Percentiles rank a stretch among this genome's conserved stretches.
Conservation (phyloP, 176 grass and related monocot genomes). For the Rhynchospora tenuis region DNA sequence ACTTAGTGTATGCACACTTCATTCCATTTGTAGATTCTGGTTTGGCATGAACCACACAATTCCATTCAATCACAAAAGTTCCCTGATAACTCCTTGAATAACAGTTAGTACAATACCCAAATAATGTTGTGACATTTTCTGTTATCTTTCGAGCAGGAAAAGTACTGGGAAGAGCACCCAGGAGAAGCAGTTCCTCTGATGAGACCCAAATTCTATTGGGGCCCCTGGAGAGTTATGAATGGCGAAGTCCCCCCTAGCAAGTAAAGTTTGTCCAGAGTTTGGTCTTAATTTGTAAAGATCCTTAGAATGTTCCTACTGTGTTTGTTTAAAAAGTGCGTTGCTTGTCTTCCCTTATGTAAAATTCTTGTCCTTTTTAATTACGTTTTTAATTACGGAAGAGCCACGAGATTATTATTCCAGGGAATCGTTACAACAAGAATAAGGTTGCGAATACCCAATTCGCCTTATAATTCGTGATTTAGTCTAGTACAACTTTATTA, state of each 20-base stretch:
- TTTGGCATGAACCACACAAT: neutral
- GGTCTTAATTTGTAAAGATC: slow-evolving; percentile 5
- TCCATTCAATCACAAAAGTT: neutral
- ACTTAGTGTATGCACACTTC: neutral
- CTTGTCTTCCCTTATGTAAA: neutral
- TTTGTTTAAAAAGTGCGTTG: neutral
- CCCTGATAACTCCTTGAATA: neutral
- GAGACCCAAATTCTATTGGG: slow-evolving; percentile 96
- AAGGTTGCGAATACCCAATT: too few relatives aligned
- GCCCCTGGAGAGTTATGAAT: slow-evolving; percentile 78
- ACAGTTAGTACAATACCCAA: neutral
- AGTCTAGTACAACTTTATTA: too few relatives aligned
- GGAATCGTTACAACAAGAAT: too few relatives aligned
- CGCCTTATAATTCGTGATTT: too few relatives aligned
- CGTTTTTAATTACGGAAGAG: too few relatives aligned
- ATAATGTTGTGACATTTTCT: neutral
- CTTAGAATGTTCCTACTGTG: neutral
- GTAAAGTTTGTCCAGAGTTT: neutral
- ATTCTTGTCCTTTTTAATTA: neutral
- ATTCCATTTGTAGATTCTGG: neutral
- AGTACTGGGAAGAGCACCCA: slow-evolving; percentile 93
- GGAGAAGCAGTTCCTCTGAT: slow-evolving; percentile 86
- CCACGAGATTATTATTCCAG: too few relatives aligned
- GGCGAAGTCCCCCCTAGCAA: slow-evolving; percentile 51
- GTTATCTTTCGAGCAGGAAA: slow-evolving; percentile 52